Conservation (phyloP, 2,329 filamentous ascomycete species). For the Apiospora kogelbergensis region DNA sequence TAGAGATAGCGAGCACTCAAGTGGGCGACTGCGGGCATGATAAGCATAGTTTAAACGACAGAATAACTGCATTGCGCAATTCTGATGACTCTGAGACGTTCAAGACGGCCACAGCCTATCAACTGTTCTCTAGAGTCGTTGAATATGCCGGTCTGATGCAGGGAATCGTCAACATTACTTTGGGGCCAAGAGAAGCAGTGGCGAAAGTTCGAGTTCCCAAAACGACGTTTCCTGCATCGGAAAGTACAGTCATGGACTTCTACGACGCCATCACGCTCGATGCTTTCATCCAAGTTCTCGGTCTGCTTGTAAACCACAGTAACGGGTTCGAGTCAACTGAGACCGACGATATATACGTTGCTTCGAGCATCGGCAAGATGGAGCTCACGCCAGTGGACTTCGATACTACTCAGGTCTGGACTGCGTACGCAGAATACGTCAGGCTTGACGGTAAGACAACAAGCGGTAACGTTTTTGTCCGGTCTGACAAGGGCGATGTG, state of each 20-base stretch:
- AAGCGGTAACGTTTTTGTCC: not conserved
- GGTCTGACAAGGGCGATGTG: slow-evolving; percentile 22
- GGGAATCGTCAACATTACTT: not conserved
- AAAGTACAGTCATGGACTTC: not conserved
- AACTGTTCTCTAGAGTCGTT: not conserved
- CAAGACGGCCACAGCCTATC: not conserved
- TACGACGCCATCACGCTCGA: not conserved
- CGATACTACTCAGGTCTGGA: not conserved
- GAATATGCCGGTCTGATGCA: not conserved
- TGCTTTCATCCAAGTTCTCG: not conserved
- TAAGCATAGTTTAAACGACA: not conserved
- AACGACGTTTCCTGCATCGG: not conserved
- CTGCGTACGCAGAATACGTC: not conserved
- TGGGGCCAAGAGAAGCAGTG: not conserved
- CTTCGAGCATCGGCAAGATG: not conserved
- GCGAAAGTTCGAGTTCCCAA: not conserved
- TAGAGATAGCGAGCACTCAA: not conserved
- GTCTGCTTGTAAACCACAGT: not conserved
- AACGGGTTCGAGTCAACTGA: not conserved
- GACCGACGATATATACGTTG: not conserved
- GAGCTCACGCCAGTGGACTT: not conserved
- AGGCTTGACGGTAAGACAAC: not conserved
- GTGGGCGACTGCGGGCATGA: not conserved
- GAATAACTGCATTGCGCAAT: too few relatives aligned
- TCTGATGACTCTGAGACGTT: not conserved